Evolutionary conservation across 2,329 filamentous ascomycete genomes (phyloP), one percentile per base, ranked within the genome.

Genomic region (Teratosphaeria viscida): DNA sequence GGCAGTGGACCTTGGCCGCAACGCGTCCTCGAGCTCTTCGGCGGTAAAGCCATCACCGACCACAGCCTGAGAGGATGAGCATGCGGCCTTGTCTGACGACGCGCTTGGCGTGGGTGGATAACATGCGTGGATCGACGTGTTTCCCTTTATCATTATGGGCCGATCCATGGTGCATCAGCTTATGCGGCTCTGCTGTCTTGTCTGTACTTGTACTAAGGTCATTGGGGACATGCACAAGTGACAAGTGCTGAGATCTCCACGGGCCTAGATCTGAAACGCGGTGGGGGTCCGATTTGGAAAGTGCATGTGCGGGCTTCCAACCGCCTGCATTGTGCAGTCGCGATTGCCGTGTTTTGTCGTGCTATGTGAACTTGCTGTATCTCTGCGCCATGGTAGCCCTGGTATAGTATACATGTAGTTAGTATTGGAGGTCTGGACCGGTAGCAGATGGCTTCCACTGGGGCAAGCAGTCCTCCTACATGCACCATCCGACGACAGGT

Each of bases 31-130:
- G 1, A 74, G 68, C 60, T 79, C 74, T 59, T 80, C 73, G 14
- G 73, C 62, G 2, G 79, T 83, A 71, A 84, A 85, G 34, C 81
- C 81, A 70, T 83, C 80, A 43, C 79, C 76, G 32, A 64, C 55
- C 4, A 54, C 54, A 11, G 52, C 47, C 43, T 56, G 32, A 29
- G 56, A 23, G 23, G 23, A 34, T 56, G 37, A 27, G 27, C n/a
- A 12, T 43, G 56, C 16, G 19, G 34, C 37, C 57, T 68, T 70
- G 10, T 58, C 63, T 27, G 66, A 63, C 1, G 66, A 66, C 4
- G 66, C 65, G 27, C 59, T 65, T 12, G 66, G 66, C 27, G 67
- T 65, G 1, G 69, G 66, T 26, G 67, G 66, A 61, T 76, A 79
- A 66, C 72, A 78, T 0, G 76, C 75, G 61, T 79, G 76, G 27